These are phyloP conservation scores for Phytophthora ramorum DNA, from an alignment of 352 stramenopile genomes.

Conservation along the genomic window DNA sequence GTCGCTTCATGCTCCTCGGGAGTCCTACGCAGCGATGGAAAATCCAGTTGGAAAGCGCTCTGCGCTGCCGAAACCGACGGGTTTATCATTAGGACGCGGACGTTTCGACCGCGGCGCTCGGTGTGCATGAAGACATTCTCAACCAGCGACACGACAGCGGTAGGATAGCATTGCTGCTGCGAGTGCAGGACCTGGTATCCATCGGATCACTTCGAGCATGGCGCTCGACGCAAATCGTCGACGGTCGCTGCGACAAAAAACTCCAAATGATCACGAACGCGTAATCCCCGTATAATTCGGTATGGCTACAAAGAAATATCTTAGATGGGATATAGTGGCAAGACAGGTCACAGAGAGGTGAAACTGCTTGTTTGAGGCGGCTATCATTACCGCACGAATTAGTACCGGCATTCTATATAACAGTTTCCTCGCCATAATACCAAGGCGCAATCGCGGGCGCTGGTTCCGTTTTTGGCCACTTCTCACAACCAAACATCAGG, in stretches of 20 bases:
- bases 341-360: not conserved
- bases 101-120: not conserved
- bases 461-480: conserved; percentile 1
- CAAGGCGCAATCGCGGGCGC: no score
- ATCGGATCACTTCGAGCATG: conserved; percentile 4
- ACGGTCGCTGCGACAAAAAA: conserved; percentile 11
- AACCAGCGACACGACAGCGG: conserved; percentile 18
- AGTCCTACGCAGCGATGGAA: conserved; percentile 21
- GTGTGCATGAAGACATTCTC: not conserved
- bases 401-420: not conserved
- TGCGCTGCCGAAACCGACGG: conserved; percentile 10
- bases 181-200: conserved; percentile 6
- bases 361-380: not conserved
- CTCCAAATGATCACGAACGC: conserved; percentile 16
- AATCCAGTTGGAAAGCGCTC: conserved; percentile 18
- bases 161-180: not conserved
- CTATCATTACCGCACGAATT: not conserved
- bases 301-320: not conserved
- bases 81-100: conserved; percentile 12
- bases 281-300: conserved; percentile 16
- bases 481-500: conserved; percentile 41
- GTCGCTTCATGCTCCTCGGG: conserved; percentile 26
- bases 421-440: not conserved
- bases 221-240: not conserved
- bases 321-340: not conserved